Percentiles rank a stretch among this genome's conserved stretches.
phyloP scores from a whole-genome alignment of 768 basidiomycete genomes.

The Leccinum variicolor region DNA sequence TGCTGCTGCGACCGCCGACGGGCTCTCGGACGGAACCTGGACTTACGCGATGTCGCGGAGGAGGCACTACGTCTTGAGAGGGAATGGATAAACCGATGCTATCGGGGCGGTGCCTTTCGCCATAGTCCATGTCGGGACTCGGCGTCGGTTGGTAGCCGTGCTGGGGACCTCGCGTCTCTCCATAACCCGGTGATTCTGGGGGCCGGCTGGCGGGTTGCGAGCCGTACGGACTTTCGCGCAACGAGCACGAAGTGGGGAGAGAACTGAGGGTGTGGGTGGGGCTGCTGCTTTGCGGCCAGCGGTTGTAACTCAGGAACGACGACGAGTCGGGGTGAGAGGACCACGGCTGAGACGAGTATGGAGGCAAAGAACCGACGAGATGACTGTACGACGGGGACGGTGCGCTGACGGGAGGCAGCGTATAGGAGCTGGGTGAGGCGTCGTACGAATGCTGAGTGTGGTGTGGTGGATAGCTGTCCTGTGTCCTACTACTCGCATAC shows the following conservation, averaged over 20 bases:
- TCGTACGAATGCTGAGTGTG: constrained; percentile 29
- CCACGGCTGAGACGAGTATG: constrained; percentile 30
- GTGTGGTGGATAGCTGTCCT: constrained; percentile 25
- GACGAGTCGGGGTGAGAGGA: constrained; percentile 27
- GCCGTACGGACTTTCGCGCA: constrained; percentile 30
- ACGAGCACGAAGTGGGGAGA: constrained; percentile 24
- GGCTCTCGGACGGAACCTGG: constrained; percentile 50
- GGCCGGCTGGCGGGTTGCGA: constrained; percentile 36
- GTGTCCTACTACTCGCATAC: constrained; percentile 21
- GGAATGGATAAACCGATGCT: constrained; percentile 23
- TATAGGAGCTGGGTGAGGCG: constrained; percentile 26
- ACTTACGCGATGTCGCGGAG: constrained; percentile 53
- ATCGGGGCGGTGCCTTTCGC: constrained; percentile 34
- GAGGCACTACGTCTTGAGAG: constrained; percentile 49
- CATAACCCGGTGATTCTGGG: constrained; percentile 32
- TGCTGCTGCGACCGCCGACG: constrained; percentile 41
- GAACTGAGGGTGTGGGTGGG: constrained; percentile 26
- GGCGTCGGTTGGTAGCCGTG: constrained; percentile 37
- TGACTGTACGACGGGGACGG: constrained; percentile 27
- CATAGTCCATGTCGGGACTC: constrained; percentile 38
- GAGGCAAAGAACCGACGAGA: constrained; percentile 20
- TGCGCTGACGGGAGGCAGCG: constrained; percentile 30
- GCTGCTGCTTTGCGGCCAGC: constrained; percentile 28
- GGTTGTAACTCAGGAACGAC: constrained; percentile 28
- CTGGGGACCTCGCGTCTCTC: constrained; percentile 29